Evolutionary conservation across 768 basidiomycete genomes (phyloP).

Genomic region (Tephrocybe rancida): DNA sequence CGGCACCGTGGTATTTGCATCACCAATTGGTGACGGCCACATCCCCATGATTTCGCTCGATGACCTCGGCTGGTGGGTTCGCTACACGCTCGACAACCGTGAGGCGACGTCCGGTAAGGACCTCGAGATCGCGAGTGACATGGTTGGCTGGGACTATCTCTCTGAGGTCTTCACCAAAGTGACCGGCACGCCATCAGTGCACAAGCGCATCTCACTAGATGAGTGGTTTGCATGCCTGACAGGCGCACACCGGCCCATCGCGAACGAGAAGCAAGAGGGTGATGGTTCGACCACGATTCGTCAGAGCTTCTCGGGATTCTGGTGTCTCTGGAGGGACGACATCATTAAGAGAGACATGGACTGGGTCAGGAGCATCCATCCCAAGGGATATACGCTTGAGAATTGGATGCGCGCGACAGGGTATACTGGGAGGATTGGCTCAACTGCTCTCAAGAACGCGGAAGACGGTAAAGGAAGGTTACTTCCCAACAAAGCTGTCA

Average conservation of each 20-base stretch:
- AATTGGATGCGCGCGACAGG: conserved; percentile 40
- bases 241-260: conserved; percentile 30
- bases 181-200: conserved; percentile 35
- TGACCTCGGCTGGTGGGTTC: conserved; percentile 42
- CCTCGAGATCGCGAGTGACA: conserved; percentile 37
- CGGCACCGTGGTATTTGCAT: conserved; percentile 41
- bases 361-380: conserved; percentile 43
- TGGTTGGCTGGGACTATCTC: conserved; percentile 37
- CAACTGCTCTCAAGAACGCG: conserved; percentile 29
- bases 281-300: conserved; percentile 33
- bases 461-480: conserved; percentile 32
- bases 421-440: conserved; percentile 28
- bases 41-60: conserved; percentile 41
- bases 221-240: conserved; percentile 33
- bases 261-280: conserved; percentile 27
- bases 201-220: conserved; percentile 31
- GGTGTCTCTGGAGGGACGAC: conserved; percentile 44
- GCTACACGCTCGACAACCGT: conserved; percentile 40
- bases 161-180: conserved; percentile 38
- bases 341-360: conserved; percentile 44
- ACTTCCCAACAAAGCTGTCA: conserved; percentile 22
- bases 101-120: conserved; percentile 35
- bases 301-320: conserved; percentile 46
- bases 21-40: conserved; percentile 34
- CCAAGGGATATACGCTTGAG: conserved; percentile 35